Evolutionary conservation across 306 rosid genomes (phyloP).

Genomic region (Rosa lucieae): DNA sequence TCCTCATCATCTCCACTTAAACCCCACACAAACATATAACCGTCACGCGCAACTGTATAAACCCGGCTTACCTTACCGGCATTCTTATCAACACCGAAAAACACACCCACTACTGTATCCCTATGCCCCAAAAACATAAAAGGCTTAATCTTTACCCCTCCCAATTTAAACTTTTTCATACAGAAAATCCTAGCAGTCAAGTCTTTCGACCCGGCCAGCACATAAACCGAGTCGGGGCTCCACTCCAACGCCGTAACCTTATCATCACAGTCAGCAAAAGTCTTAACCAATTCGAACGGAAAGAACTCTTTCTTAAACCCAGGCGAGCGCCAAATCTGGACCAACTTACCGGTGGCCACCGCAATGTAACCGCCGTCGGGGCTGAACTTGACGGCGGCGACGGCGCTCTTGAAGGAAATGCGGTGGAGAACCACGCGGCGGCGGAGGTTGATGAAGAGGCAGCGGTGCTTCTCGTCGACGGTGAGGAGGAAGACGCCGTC

Average conservation of each 20-base stretch:
- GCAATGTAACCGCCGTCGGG: conserved; percentile 66
- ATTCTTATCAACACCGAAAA: conserved; percentile 68
- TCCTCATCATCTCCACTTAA: conserved; percentile 37
- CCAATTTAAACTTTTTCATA: conserved; percentile 41
- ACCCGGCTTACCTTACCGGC: conserved; percentile 52
- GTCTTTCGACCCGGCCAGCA: conserved; percentile 81
- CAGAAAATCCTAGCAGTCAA: conserved; percentile 65
- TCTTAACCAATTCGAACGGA: conserved; percentile 67
- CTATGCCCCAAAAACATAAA: conserved; percentile 78
- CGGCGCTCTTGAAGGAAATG: conserved; percentile 66
- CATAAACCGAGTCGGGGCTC: conserved; percentile 71
- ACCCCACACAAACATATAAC: conserved; percentile 71
- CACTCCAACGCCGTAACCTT: conserved; percentile 67
- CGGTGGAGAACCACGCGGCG: conserved; percentile 87
- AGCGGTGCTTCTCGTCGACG: conserved; percentile 72
- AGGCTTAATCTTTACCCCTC: conserved; percentile 45
- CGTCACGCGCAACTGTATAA: conserved; percentile 69
- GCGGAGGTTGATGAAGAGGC: conserved; percentile 80
- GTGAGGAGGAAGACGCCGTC: conserved; percentile 75
- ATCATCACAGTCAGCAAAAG: conserved; percentile 62
- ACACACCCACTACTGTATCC: conserved; percentile 71
- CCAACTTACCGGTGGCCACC: conserved; percentile 69
- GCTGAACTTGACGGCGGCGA: conserved; percentile 56
- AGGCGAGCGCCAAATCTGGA: conserved; percentile 90
- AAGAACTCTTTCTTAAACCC: conserved; percentile 62